These are phyloP conservation scores for Rhizopogon roseolus DNA, from an alignment of 768 basidiomycete species.

Conservation along the genomic window DNA sequence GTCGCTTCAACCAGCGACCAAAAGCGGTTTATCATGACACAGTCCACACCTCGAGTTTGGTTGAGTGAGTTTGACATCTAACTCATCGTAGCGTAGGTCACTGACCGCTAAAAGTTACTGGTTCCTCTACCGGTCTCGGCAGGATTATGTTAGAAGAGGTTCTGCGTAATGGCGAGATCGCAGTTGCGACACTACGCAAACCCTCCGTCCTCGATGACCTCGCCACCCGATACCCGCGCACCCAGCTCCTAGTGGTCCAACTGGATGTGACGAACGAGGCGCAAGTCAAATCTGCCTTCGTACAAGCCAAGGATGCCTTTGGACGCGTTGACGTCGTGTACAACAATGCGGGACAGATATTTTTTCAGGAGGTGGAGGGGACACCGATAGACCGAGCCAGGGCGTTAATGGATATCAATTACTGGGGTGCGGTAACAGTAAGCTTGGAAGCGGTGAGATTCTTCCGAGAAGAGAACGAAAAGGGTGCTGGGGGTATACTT, in stretches of 20 bases:
- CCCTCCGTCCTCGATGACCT: too few relatives aligned
- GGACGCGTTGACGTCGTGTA: constrained; percentile 36
- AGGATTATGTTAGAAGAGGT: constrained; percentile 23
- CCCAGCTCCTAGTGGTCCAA: constrained; percentile 27
- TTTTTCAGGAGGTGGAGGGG: constrained; percentile 23
- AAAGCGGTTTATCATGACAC: too few relatives aligned
- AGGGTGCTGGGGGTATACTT: constrained; percentile 18
- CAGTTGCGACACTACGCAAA: too few relatives aligned
- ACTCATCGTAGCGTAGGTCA: too few relatives aligned
- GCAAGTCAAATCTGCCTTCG: constrained; percentile 29
- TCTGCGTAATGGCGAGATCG: constrained; percentile 24
- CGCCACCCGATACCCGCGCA: constrained; percentile 17
- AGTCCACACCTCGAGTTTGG: too few relatives aligned
- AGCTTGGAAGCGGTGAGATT: not conserved
- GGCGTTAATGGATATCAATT: constrained; percentile 24
- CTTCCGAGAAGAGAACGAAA: not conserved
- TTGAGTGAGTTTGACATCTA: too few relatives aligned
- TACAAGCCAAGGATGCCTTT: constrained; percentile 23
- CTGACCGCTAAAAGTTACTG: too few relatives aligned
- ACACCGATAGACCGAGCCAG: constrained; percentile 23
- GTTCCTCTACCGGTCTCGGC: too few relatives aligned
- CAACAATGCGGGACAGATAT: constrained; percentile 22
- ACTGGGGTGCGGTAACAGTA: constrained; percentile 14
- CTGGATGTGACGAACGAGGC: constrained; percentile 30
- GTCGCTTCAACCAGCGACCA: too few relatives aligned